Conservation (phyloP, 805 yeast genomes). For the Myxozyma melibiosi region DNA sequence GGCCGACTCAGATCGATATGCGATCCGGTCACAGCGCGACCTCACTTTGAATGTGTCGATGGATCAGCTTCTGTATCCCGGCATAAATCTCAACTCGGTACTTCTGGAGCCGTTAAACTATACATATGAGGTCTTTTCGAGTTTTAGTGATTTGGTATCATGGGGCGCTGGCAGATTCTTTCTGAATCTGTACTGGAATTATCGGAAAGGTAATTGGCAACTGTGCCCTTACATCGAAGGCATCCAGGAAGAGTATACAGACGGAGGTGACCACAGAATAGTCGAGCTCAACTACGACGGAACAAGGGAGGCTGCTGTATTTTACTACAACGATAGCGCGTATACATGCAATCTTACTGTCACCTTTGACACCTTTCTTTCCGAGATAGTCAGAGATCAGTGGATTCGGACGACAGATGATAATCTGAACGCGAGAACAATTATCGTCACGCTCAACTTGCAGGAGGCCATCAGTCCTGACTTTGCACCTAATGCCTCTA, state of each 20-base stretch:
- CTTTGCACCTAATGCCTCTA: conserved; percentile 1
- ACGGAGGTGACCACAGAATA: neutral
- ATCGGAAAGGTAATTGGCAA: conserved; percentile 50
- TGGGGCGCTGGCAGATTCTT: conserved; percentile 44
- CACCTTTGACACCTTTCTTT: conserved; percentile 9
- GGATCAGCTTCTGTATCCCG: conserved; percentile 42
- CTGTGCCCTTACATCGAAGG: conserved; percentile 51
- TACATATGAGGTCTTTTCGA: conserved; percentile 35
- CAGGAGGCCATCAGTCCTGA: conserved; percentile 3
- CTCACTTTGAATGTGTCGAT: conserved; percentile 40
- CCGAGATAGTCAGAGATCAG: conserved; percentile 9
- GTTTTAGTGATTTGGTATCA: conserved; percentile 37
- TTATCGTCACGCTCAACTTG: conserved; percentile 26
- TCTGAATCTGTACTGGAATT: conserved; percentile 58
- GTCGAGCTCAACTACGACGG: neutral
- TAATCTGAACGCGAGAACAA: conserved; percentile 16
- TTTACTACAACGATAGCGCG: conserved; percentile 1
- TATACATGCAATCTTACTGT: conserved; percentile 15
- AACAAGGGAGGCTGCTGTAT: neutral
- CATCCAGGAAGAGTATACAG: neutral
- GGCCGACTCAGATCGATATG: conserved; percentile 10
- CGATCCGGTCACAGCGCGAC: conserved; percentile 41
- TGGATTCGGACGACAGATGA: conserved; percentile 23
- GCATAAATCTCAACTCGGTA: conserved; percentile 40
- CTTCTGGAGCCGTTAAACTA: conserved; percentile 42